Conservation (phyloP, 768 basidiomycete genomes). For the Galerina sulciceps region DNA sequence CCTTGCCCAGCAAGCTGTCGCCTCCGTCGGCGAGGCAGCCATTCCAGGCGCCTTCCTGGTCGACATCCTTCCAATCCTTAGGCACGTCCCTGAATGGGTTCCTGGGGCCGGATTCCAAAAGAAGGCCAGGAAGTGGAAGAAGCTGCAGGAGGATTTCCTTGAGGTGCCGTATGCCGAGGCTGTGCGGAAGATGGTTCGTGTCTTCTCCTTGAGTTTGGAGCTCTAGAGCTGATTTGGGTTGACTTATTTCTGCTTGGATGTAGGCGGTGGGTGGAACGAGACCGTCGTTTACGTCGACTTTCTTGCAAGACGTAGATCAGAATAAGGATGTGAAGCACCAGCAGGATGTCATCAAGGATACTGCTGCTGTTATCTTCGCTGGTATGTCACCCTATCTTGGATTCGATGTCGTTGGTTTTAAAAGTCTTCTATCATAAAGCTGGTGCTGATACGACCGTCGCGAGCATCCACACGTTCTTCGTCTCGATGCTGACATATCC, state of each 20-base stretch:
- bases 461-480: no score
- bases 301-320: not conserved
- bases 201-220: constrained; percentile 7
- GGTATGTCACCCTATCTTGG: not conserved
- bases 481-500: no score
- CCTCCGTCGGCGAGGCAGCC: constrained; percentile 32
- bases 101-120: constrained; percentile 64
- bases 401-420: no score
- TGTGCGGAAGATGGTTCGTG: constrained; percentile 25
- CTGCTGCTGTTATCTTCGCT: not conserved
- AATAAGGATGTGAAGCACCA: not conserved
- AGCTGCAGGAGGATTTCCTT: constrained; percentile 35
- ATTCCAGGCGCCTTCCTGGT: constrained; percentile 48
- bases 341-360: not conserved
- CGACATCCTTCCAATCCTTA: constrained; percentile 41
- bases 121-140: constrained; percentile 49
- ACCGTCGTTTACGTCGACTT: not conserved
- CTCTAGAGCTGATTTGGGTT: no score
- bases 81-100: constrained; percentile 57
- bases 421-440: no score
- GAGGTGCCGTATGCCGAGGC: constrained; percentile 9
- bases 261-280: not conserved
- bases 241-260: no score
- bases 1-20: constrained; percentile 40
- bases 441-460: no score